phyloP scores from a whole-genome alignment of 108 stramenopile species.

The Seminavis robusta region DNA sequence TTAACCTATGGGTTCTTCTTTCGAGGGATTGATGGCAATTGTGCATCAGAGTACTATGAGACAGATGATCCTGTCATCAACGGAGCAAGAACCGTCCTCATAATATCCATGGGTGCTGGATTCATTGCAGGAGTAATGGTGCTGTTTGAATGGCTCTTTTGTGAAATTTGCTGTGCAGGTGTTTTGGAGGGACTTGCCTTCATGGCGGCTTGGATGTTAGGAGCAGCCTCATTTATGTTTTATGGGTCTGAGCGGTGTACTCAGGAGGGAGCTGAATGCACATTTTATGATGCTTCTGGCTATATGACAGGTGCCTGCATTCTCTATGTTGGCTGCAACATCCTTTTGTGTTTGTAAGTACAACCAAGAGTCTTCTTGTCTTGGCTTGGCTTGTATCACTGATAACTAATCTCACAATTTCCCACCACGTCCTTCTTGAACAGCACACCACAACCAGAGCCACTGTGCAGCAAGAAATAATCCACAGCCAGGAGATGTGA shows the following conservation, averaged over 20 bases:
- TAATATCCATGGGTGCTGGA: conserved; percentile 7
- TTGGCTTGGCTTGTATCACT: too few species aligned
- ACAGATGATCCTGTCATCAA: not conserved
- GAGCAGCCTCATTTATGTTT: conserved; percentile 14
- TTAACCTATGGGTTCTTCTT: conserved; percentile 15
- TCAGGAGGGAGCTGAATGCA: conserved; percentile 1
- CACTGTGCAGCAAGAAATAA: too few species aligned
- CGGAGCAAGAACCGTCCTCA: conserved; percentile 13
- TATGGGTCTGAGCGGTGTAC: conserved; percentile 7
- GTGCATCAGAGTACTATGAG: not conserved
- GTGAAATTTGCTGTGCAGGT: conserved; percentile 26
- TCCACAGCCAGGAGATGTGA: too few species aligned
- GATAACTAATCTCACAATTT: too few species aligned
- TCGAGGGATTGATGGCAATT: conserved; percentile 4
- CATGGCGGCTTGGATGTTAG: conserved; percentile 13
- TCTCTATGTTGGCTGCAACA: conserved; percentile 13
- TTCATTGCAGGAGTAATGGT: conserved; percentile 10
- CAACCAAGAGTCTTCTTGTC: too few species aligned
- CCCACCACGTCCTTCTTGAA: too few species aligned
- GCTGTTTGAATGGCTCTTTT: conserved; percentile 24
- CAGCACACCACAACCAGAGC: conserved; percentile 22
- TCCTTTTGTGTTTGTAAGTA: conserved; percentile 23
- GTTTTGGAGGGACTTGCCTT: conserved; percentile 16
- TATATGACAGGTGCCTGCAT: conserved; percentile 16
- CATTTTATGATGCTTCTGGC: conserved; percentile 10